These are phyloP conservation scores for Chlamydomonas applanata DNA, from an alignment of 139 green algal genomes.

Conservation along the genomic window DNA sequence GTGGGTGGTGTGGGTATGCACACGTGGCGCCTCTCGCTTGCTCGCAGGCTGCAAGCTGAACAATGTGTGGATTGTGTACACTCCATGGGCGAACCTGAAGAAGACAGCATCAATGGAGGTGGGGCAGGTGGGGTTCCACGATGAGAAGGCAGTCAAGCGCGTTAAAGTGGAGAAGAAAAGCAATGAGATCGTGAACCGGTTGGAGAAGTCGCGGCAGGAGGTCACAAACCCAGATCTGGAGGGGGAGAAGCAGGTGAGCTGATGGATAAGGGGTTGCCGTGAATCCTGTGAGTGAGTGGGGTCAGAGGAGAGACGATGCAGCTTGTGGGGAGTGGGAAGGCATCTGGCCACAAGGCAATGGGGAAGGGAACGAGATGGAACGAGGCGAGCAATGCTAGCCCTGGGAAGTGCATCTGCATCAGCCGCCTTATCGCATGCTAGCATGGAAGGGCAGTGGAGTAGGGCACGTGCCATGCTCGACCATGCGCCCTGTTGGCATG, in stretches of 20 bases:
- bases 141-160: slow-evolving; percentile 69
- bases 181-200: slow-evolving; percentile 92
- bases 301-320: no score
- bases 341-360: no score
- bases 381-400: no score
- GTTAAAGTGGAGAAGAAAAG: slow-evolving; percentile 67
- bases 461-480: no score
- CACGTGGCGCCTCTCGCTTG: background rate
- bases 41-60: slow-evolving; percentile 75
- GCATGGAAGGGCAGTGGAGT: no score
- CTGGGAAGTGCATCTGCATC: no score
- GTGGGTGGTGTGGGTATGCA: no score
- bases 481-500: no score
- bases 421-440: no score
- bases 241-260: slow-evolving; percentile 59
- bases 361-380: no score
- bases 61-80: slow-evolving; percentile 91
- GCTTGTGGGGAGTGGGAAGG: no score
- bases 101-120: slow-evolving; percentile 74
- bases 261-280: background rate
- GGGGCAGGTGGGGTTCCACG: slow-evolving; percentile 82
- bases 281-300: no score
- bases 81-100: slow-evolving; percentile 87
- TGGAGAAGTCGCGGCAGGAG: slow-evolving; percentile 90
- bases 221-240: slow-evolving; percentile 72